phyloP scores from a whole-genome alignment of 2,329 filamentous ascomycete species.

The Botryotinia globosa region DNA sequence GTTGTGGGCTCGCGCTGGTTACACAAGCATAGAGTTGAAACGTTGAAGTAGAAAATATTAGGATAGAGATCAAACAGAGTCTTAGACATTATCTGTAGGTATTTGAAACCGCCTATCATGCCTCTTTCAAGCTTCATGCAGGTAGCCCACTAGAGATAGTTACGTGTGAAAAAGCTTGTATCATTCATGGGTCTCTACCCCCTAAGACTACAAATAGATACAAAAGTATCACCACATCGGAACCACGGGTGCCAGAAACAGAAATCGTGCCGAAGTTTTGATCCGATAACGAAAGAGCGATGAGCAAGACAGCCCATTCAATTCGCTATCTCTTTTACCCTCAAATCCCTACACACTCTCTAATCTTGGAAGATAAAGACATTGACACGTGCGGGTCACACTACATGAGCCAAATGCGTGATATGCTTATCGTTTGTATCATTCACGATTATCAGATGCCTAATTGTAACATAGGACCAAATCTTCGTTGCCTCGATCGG shows the following conservation, averaged over 20 bases:
- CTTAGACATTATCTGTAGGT: neutral
- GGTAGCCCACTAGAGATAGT: neutral
- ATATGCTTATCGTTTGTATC: neutral
- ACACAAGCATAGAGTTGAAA: neutral
- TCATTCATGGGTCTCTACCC: neutral
- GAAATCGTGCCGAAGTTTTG: neutral
- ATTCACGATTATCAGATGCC: slow-evolving; percentile 15
- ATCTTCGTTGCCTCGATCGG: neutral
- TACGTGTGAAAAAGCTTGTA: neutral
- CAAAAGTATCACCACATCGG: neutral
- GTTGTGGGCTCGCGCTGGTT: neutral
- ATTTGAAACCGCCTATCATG: neutral
- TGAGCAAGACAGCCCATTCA: neutral
- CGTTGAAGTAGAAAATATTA: neutral
- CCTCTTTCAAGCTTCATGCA: neutral
- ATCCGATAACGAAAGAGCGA: neutral
- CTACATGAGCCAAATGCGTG: slow-evolving; percentile 6
- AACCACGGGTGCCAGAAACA: neutral
- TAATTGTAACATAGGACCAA: slow-evolving; percentile 13
- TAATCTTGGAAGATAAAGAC: slow-evolving; percentile 11
- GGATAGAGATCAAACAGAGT: neutral
- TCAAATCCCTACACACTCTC: neutral
- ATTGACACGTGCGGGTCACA: slow-evolving; percentile 18
- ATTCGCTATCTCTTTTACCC: neutral
- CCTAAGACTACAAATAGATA: neutral